phyloP scores from a whole-genome alignment of 768 basidiomycete genomes.

The Paxillus ammoniavirescens region DNA sequence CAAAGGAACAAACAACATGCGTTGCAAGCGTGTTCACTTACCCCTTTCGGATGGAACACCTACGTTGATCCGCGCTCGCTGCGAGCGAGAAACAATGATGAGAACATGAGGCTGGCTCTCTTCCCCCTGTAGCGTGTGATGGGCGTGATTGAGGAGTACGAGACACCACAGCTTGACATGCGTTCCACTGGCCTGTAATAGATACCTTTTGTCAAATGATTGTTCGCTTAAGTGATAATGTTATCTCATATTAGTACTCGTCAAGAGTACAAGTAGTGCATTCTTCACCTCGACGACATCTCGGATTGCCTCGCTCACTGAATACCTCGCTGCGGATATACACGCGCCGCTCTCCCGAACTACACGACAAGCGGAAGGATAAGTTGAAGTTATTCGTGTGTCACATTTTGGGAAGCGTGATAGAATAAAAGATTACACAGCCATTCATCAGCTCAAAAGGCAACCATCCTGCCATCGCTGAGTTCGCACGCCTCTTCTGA shows the following conservation, averaged over 20 bases:
- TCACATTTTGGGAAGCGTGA: not conserved
- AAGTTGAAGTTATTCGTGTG: not conserved
- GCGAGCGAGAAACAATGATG: not conserved
- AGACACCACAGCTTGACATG: not conserved
- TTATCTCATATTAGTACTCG: constrained; percentile 1
- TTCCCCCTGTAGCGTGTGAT: constrained; percentile 11
- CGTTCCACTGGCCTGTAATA: too few species aligned
- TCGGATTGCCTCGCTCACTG: not conserved
- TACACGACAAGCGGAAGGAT: not conserved
- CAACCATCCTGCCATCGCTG: constrained; percentile 20
- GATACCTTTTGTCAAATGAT: not conserved
- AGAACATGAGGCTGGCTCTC: constrained; percentile 17
- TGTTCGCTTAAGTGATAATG: not conserved
- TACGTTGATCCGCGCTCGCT: constrained; percentile 14
- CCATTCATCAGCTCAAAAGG: constrained; percentile 32
- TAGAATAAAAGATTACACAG: constrained; percentile 16
- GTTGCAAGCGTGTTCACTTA: constrained; percentile 20
- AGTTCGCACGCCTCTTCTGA: constrained; percentile 30
- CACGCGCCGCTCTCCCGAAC: not conserved
- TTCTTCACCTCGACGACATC: not conserved
- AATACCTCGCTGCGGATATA: not conserved
- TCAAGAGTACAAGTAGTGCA: not conserved
- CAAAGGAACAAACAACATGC: constrained; percentile 13
- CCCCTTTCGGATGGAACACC: constrained; percentile 7
- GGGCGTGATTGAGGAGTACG: constrained; percentile 14